Percentiles rank a stretch among this genome's conserved stretches.
These are phyloP conservation scores for Boletus semigastroideus DNA, from an alignment of 1,284 basidiomycete genomes.

Conservation along the genomic window DNA sequence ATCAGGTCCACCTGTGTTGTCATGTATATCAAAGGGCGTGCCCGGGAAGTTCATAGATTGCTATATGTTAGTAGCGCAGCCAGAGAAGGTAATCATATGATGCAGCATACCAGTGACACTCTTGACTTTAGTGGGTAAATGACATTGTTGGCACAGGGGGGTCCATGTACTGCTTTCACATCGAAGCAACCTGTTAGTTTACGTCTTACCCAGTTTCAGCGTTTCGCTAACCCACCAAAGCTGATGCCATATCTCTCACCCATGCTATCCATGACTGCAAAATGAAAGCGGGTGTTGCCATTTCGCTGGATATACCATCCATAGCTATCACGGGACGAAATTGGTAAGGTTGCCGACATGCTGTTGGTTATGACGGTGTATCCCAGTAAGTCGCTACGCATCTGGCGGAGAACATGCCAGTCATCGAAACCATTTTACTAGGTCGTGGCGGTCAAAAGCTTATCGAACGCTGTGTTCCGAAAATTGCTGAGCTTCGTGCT, in stretches of 20 bases:
- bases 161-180: slow-evolving; percentile 94
- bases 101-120: neutral
- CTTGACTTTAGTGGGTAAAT: slow-evolving; percentile 81
- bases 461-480: slow-evolving; percentile 88
- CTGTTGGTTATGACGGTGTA: slow-evolving; percentile 97
- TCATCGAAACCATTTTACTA: slow-evolving; percentile 27
- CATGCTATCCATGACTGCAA: slow-evolving; percentile 68
- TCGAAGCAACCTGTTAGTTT: slow-evolving; percentile 87
- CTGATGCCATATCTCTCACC: slow-evolving; percentile 74
- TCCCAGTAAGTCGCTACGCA: slow-evolving; percentile 55
- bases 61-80: slow-evolving; percentile 99
- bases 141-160: slow-evolving; percentile 97
- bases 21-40: slow-evolving; percentile 85
- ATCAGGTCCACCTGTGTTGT: slow-evolving; percentile 85
- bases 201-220: neutral
- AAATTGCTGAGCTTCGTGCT: slow-evolving; percentile 87
- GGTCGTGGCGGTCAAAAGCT: slow-evolving; percentile 97
- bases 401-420: neutral
- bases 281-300: slow-evolving; percentile 93
- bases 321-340: slow-evolving; percentile 80
- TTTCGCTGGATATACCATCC: slow-evolving; percentile 91
- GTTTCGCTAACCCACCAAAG: slow-evolving; percentile 39
- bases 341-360: slow-evolving; percentile 84
- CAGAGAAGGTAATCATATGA: slow-evolving; percentile 65
- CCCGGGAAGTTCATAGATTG: slow-evolving; percentile 99